Evolutionary conservation across 257 asterid genomes (phyloP), one percentile per base, ranked within the genome.

Genomic region (Verbascum thapsus): DNA sequence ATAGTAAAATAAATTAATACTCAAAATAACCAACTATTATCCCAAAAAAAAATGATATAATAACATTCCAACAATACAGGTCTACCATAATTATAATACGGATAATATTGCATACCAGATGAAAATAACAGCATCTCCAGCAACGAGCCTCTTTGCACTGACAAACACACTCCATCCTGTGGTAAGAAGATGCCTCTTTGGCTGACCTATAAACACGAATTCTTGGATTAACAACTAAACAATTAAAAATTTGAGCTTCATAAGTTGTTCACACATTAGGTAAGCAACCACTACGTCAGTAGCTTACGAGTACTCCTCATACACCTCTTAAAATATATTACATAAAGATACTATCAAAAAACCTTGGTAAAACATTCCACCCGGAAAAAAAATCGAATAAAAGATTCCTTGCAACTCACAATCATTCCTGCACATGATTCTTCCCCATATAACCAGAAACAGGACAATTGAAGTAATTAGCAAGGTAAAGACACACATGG

Each of bases 81-180:
- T 16, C 32, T 26, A 26, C 32, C 32, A 32, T 23, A 62, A n/a
- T 41, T 5, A 32, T 23, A 62, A n/a, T 41, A 23, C 20, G 13
- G 45, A 38, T 18, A 43, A 13, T 43, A 50, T 62, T 11, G 61
- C 61, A 18, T 85, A 88, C 96, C 96, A 88, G 72, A 88, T 88
- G 76, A 88, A 88, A 63, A 88, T 88, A 60, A 88, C 96, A 16
- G 94, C 73, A 53, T 88, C 96, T 38, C 96, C 96, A 67, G 96
- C 96, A 53, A 81, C 79, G 61, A 88, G 94, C 76, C 94, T 81
- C 83, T 88, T 88, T 49, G 96, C 96, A 71, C 96, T 87, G 58
- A 84, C 95, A 75, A 84, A 87, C 64, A 87, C 95, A 68, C 95
- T 86, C 95, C 95, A 86, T 68, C 96, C 96, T 20, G 96, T 88